Base-by-base conservation (phyloP, 176 grass and related monocot species). In the Aegilops longissima region DNA sequence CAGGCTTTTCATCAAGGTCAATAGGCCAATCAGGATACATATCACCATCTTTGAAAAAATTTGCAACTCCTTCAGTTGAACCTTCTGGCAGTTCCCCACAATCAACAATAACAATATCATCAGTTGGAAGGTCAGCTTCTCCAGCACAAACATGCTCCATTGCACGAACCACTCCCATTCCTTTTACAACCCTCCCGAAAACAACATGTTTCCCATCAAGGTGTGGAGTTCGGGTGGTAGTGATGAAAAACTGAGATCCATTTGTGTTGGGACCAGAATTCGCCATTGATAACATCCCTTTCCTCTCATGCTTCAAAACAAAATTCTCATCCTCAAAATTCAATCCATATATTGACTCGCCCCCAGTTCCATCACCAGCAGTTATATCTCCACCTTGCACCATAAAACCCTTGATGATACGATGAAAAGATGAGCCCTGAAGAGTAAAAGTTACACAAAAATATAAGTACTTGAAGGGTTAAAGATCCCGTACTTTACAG, bases 221-320 rank as follows among this genome's bases (percentile, higher is more conserved):
- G 87, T 98, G 96, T 63, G 93, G 88, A 14, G 93, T 95, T 63
- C 93, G 74, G 75, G 90, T 98, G 42, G 96, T 98, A 75, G 90
- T 98, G 66, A 98, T 95, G 79, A 95, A 98, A 86, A 98, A 98
- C 84, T 95, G 96, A 80, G 96, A 98, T 64, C 96, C 90, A 79
- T 95, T 98, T 78, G 93, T 91, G 61, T 94, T 76, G 21, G 87
- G 86, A 61, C 96, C 96, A 83, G 88, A 39, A 92, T 94, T 98
- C 27, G 93, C 93, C 96, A 98, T 98, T 61, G 96, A 95, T 76
- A 98, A 39, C 88, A 98, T 92, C 73, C 96, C 93, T 91, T 98
- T 98, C 76, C 93, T 89, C 82, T 95, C 96, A 81, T 98, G 96
- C 81, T 92, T 98, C 76, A 94, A 31, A 77, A 88, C 47, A 92